These are phyloP conservation scores for Coelastrella sp. DNA, from an alignment of 139 green algal species.

Conservation along the genomic window DNA sequence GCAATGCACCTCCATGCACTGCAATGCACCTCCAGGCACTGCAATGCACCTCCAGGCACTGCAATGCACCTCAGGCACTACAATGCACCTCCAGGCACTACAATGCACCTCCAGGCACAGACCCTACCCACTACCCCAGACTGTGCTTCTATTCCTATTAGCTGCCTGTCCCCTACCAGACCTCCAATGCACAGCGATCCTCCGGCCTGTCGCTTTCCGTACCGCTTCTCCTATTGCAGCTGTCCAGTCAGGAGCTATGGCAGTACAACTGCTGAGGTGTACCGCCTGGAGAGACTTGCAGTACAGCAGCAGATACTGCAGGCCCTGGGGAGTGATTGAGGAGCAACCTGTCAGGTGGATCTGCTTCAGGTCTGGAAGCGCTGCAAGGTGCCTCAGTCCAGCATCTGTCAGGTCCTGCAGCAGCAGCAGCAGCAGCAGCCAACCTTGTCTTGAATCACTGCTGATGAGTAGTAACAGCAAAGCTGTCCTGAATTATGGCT, in stretches of 20 bases:
- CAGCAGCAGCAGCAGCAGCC: constrained; percentile 9
- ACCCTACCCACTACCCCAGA: too few species aligned
- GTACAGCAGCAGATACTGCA: constrained; percentile 19
- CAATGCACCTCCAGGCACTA: too few species aligned
- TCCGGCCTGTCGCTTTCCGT: neutral
- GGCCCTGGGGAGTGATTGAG: neutral
- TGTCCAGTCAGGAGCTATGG: neutral
- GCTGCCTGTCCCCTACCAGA: neutral
- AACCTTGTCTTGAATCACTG: neutral
- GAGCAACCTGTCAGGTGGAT: neutral
- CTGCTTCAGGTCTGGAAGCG: neutral
- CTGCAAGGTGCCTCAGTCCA: neutral
- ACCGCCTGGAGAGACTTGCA: constrained; percentile 10
- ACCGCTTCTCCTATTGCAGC: constrained; percentile 3
- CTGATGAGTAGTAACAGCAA: neutral
- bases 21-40: too few species aligned
- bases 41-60: too few species aligned
- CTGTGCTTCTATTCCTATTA: neutral
- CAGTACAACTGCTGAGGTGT: constrained; percentile 17
- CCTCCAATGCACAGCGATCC: neutral
- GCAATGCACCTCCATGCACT: too few species aligned
- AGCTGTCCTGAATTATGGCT: neutral
- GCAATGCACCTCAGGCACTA: too few species aligned
- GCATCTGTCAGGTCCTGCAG: constrained; percentile 17
- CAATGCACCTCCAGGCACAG: too few species aligned